phyloP scores from a whole-genome alignment of 2,329 filamentous ascomycete species.

The Thelonectria discophora region DNA sequence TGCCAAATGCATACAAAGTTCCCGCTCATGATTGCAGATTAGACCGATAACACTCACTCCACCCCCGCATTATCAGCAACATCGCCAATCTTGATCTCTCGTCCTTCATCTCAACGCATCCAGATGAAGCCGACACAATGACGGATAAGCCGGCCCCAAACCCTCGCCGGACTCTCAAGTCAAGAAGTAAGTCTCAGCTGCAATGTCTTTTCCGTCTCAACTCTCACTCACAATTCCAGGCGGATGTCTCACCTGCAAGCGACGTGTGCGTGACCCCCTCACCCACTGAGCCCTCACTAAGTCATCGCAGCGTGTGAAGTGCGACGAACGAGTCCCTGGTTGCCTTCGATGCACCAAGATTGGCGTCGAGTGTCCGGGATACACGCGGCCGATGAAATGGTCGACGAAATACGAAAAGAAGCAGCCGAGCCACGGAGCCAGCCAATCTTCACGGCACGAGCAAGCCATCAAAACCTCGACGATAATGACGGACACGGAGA shows the following conservation, averaged over 20 bases:
- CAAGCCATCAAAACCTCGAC: neutral
- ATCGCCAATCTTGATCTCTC: neutral
- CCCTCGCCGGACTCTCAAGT: constrained; percentile 19
- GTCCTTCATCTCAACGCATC: neutral
- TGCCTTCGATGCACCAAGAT: constrained; percentile 29
- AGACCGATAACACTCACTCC: no score
- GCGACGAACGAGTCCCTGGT: constrained; percentile 28
- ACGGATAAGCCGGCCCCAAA: neutral
- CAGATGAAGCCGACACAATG: neutral
- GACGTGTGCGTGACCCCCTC: constrained; percentile 26
- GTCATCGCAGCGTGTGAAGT: constrained; percentile 28
- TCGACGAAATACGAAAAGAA: constrained; percentile 33
- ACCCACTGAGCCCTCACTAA: constrained; percentile 1
- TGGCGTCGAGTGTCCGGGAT: constrained; percentile 27
- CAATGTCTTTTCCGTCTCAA: rapidly evolving
- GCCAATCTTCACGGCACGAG: neutral
- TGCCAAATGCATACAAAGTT: no score
- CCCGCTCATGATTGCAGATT: no score
- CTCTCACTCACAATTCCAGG: neutral
- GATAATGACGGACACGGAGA: neutral
- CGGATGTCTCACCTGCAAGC: constrained; percentile 28
- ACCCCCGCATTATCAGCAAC: constrained; percentile 10
- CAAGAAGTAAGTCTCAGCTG: constrained; percentile 13
- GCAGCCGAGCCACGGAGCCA: neutral
- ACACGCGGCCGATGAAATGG: constrained; percentile 31